Base-by-base conservation (phyloP, 2,329 filamentous ascomycete species). In the Scytalidium sp. region DNA sequence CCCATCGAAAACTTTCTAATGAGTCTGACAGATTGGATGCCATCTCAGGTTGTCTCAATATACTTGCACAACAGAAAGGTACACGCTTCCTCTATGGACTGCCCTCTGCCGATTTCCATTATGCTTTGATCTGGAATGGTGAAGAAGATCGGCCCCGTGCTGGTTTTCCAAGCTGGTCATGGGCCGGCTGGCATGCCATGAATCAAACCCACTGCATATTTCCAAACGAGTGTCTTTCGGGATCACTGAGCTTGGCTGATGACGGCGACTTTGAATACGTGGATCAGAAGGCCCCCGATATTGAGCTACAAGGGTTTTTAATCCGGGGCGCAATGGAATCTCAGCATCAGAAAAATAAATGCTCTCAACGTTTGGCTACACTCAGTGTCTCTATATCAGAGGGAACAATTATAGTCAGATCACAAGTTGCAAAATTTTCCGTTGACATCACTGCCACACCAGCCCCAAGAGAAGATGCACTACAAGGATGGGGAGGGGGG, bases 1-100 rank as follows among this genome's bases (percentile, higher is more conserved):
- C 40, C 4, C 32, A n/a, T 10, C 20, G 45, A n/a, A 41, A 47
- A 15, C n/a, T 47, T n/a, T 43, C 45, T 11, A 41, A 41, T 43
- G 45, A 47, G 19, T 47, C 45, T 4, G 45, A 47, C 36, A 47
- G 42, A 43, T 22, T 47, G n/a, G 42, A 43, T 20, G 45, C 45
- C 32, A 43, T 47, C 19, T 21, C 32, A 0, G 45, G 45, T n/a
- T 47, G 45, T 39, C 32, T 47, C 32, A 47, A 47, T 29, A 19
- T 42, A 9, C 41, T 47, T 23, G 32, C 45, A 5, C 19, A 42
- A 13, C 23, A n/a, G 3, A 42, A 43, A 29, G 45, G 45, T 3
- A n/a, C 22, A 4, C 13, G 15, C 13, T 47, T 47, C 36, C 15
- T 47, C 19, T 17, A 43, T n/a, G 45, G 45, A 25, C 20, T 47